Conservation (phyloP, 2,329 filamentous ascomycete species). For the Fusarium dimerum region DNA sequence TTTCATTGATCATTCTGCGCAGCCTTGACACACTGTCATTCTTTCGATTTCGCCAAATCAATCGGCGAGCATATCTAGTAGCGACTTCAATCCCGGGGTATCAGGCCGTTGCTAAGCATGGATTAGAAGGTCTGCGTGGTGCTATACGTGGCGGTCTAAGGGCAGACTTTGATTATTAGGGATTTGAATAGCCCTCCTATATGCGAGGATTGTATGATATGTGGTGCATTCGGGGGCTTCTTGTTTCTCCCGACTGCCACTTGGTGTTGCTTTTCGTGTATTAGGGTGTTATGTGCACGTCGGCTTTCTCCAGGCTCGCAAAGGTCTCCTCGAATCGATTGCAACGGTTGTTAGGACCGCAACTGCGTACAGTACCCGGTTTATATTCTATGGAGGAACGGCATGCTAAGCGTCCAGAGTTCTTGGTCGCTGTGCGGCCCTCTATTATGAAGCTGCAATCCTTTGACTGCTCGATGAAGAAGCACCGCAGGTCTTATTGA, state of each 20-base stretch:
- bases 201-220: neutral
- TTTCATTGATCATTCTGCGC: neutral
- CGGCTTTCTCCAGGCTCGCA: neutral
- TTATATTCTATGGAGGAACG: no score
- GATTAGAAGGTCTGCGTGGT: neutral
- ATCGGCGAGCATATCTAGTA: neutral
- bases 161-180: rapidly evolving
- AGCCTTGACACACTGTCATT: conserved; percentile 5
- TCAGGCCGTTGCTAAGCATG: neutral
- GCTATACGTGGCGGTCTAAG: neutral
- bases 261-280: conserved; percentile 12
- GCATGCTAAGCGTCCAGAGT: no score
- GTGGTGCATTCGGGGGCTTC: conserved; percentile 4
- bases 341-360: neutral
- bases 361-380: neutral
- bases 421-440: no score
- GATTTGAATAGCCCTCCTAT: neutral
- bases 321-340: neutral
- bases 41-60: conserved; percentile 1
- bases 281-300: neutral
- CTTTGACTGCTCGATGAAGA: no score
- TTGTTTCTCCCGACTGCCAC: conserved; percentile 4
- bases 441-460: no score
- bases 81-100: neutral
- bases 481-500: neutral